Evolutionary conservation across 2,329 filamentous ascomycete genomes (phyloP).

Genomic region (Claviceps capensis): DNA sequence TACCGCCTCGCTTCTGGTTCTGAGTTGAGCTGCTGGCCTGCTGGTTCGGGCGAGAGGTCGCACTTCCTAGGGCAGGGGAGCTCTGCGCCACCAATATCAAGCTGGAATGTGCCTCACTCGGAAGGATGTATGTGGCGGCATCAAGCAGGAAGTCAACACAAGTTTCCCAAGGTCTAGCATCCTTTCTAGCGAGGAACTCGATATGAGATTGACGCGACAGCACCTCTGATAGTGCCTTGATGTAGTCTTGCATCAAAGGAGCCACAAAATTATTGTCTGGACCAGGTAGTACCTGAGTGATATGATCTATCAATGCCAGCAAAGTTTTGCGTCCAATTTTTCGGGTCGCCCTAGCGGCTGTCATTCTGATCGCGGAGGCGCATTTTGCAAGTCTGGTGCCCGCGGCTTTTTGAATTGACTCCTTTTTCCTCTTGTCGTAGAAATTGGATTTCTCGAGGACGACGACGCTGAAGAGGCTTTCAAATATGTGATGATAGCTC

Average conservation of each 20-base stretch:
- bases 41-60: slow-evolving; percentile 15
- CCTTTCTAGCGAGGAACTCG: slow-evolving; percentile 54
- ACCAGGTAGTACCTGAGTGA: slow-evolving; percentile 58
- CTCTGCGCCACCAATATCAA: not conserved
- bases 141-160: slow-evolving; percentile 59
- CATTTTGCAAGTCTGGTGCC: slow-evolving; percentile 50
- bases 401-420: slow-evolving; percentile 30
- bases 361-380: slow-evolving; percentile 56
- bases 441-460: slow-evolving; percentile 54
- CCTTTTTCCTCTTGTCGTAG: slow-evolving; percentile 38
- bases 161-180: slow-evolving; percentile 49
- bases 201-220: slow-evolving; percentile 63
- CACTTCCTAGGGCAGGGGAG: slow-evolving; percentile 31
- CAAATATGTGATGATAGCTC: slow-evolving; percentile 68
- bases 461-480: slow-evolving; percentile 60
- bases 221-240: slow-evolving; percentile 58
- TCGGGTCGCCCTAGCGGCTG: slow-evolving; percentile 54
- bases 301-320: slow-evolving; percentile 66
- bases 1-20: slow-evolving; percentile 15
- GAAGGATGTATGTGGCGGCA: slow-evolving; percentile 37
- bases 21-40: slow-evolving; percentile 17
- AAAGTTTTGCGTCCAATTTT: slow-evolving; percentile 65
- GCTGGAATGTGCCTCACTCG: slow-evolving; percentile 20
- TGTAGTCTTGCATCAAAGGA: slow-evolving; percentile 62
- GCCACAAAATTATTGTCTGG: slow-evolving; percentile 49